phyloP scores from a whole-genome alignment of 192 early-diverging fungal species.

The Umbelopsis vinacea region DNA sequence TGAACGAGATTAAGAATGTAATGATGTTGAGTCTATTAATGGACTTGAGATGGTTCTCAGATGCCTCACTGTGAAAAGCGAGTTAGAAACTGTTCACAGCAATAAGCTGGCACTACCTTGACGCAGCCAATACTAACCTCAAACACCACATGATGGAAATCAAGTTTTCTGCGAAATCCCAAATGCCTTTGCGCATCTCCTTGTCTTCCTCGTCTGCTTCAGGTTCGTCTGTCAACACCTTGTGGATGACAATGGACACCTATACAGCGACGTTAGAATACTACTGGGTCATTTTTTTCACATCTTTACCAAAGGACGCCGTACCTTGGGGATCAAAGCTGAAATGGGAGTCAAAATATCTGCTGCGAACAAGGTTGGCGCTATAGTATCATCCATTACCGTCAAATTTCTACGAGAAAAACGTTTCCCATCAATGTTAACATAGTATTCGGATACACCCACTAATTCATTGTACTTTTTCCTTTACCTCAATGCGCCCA shows the following conservation, averaged over 20 bases:
- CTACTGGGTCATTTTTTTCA: neutral
- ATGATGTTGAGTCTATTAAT: constrained; percentile 66
- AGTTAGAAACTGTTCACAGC: neutral
- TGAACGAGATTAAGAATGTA: constrained; percentile 74
- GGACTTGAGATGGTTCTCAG: constrained; percentile 64
- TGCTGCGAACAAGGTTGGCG: constrained; percentile 58
- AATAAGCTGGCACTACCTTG: neutral
- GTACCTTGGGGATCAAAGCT: constrained; percentile 50
- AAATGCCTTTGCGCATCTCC: constrained; percentile 50
- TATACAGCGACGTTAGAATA: constrained; percentile 19
- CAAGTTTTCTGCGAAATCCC: constrained; percentile 63
- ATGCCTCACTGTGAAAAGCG: constrained; percentile 61
- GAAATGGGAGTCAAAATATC: constrained; percentile 60
- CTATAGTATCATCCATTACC: constrained; percentile 55
- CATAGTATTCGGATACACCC: neutral
- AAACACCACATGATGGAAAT: constrained; percentile 61
- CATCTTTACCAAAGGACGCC: constrained; percentile 15
- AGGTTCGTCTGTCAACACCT: constrained; percentile 37
- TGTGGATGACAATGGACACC: constrained; percentile 38
- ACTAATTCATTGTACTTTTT: too few relatives aligned
- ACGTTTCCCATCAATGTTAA: neutral
- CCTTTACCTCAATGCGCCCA: constrained; percentile 69
- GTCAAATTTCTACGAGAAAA: constrained; percentile 57
- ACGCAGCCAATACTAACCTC: constrained; percentile 26
- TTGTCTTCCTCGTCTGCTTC: constrained; percentile 38